Base-by-base conservation (phyloP, 2,329 filamentous ascomycete genomes). In the Colletotrichum phormii region DNA sequence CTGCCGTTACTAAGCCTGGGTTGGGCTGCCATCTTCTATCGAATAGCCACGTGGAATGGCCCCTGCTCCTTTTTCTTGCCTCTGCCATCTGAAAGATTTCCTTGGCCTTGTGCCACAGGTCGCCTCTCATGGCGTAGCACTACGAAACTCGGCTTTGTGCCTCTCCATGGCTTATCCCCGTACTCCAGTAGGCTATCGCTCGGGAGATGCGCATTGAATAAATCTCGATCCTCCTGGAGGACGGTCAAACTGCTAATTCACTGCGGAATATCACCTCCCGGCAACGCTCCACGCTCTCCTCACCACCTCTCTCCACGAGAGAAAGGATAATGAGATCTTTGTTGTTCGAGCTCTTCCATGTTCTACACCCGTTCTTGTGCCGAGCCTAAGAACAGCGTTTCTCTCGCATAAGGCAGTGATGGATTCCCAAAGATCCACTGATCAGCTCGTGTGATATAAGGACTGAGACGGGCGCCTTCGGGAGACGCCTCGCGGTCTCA, bases 391-490 rank as follows among this genome's bases (percentile, higher is more conserved):
- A n/a, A 55, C 64, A 55, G 35, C 31, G 11, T n/a, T 18, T 24
- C 7, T 35, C n/a, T 8, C 29, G 3, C 18, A 22, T 11, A 31
- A 13, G 26, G 26, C 26, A 24, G 35, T n/a, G 57, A 63, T 35
- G 35, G 24, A 59, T 59, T 33, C 54, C 5, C 42, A 60, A 59
- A 57, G 53, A 64, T 60, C 54, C 42, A 55, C 58, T 22, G 59
- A 55, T 35, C 53, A 42, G 42, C 59, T 49, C 42, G 42, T 49
- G 11, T 11, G 35, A 35, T 58, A 64, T 64, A 69, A 64, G 59
- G 24, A 70, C 12, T 60, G 31, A 64, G 64, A 69, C 53, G 54
- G 59, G 29, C 42, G 26, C 54, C 59, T 63, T 18, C 18, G 35
- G 18, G 22, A 59, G 31, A 54, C 65, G 59, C 59, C 42, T 64